Base-by-base conservation (phyloP, 139 green algal species). In the Tetradesmus lagerheimii region DNA sequence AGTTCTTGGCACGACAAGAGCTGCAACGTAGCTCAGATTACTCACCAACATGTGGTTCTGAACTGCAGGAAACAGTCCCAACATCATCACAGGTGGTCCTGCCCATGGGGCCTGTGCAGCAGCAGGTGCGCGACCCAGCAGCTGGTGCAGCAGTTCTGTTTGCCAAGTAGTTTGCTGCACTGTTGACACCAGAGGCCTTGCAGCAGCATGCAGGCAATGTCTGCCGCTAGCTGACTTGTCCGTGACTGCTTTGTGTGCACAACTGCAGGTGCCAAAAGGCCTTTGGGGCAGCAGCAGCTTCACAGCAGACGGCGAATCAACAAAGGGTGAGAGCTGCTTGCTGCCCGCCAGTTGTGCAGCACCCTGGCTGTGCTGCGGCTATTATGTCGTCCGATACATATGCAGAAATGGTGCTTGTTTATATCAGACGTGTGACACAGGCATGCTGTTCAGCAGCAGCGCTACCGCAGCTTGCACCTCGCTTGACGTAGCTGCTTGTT, bases 181-280 rank as follows among this genome's bases (percentile, higher is more conserved):
- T 14, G 3, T 11, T 4, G 50, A 2, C 20, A 31, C 20, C 57
- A 71, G 23, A 64, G 15, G 50, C 12, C 50, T 25, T 64, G 50
- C 57, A 31, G 57, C 25, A 71, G 57, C 57, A 31, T 71, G 23
- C 57, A 31, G 57, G 57, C 20, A 71, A 31, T 4, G 20, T 71
- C 1, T 71, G 20, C 57, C 50, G 14, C 45, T 57, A 12, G n/a
- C n/a, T 20, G 18, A 18, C 8, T 62, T 62, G 47, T 0, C 23
- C 31, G 2, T 71, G 57, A 20, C 31, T 71, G 9, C 4, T n/a
- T n/a, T n/a, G 25, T 71, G 57, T 71, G 57, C 23, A 9, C 57
- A 71, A n/a, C 16, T 83, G 77, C 77, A 83, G 77, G 77, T 47
- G 37, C 77, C 77, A 53, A 83, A n/a, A 41, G 41, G 37, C 77